Conservation (phyloP, 129 eudicot genomes). For the Apium graveolens region DNA sequence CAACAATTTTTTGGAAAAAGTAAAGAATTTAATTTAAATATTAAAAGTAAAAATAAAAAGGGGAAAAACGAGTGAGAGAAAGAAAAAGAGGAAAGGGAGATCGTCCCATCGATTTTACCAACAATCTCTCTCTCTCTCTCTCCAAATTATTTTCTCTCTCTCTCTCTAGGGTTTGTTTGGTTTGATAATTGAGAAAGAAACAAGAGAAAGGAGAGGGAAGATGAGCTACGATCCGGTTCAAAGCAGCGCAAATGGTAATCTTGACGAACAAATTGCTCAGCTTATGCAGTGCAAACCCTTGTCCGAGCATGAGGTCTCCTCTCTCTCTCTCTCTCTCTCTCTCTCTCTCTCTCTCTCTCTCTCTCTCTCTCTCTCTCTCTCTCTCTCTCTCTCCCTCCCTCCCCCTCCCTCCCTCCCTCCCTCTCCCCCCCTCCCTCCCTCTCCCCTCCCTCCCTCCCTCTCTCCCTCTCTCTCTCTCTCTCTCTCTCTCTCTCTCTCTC, state of each 20-base stretch:
- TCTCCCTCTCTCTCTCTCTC: slow-evolving; percentile 2
- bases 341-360: neutral
- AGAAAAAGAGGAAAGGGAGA: neutral
- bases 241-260: slow-evolving; percentile 53
- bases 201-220: slow-evolving; percentile 3
- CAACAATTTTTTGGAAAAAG: too few relatives aligned
- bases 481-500: neutral
- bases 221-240: slow-evolving; percentile 70
- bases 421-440: neutral
- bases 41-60: neutral
- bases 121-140: neutral
- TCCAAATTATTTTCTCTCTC: neutral
- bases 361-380: neutral
- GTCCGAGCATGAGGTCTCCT: slow-evolving; percentile 80
- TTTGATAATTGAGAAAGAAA: neutral
- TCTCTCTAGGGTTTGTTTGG: slow-evolving; percentile 1
- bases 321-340: neutral
- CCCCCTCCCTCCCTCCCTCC: neutral
- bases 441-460: neutral
- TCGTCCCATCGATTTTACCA: slow-evolving; percentile 1
- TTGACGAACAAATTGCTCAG: slow-evolving; percentile 86
- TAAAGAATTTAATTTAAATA: too few relatives aligned
- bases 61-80: neutral
- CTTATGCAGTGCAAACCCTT: slow-evolving; percentile 98
- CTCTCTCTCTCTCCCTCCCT: neutral